Conservation (phyloP, 78 protist species). For the Tieghemostelium lacteum region DNA sequence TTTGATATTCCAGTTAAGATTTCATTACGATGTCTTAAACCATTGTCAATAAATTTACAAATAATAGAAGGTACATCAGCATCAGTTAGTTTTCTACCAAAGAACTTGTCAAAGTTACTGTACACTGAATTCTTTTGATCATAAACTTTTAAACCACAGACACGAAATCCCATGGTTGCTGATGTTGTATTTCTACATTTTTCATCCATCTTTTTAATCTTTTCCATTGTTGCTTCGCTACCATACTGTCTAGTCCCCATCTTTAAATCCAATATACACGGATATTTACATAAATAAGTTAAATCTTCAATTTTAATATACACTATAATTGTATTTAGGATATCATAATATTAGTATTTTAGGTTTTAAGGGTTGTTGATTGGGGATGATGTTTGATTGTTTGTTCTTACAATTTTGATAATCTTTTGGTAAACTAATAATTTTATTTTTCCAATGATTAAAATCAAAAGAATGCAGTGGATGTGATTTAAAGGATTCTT, state of each 20-base stretch:
- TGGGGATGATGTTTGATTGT: not conserved
- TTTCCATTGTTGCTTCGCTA: slow-evolving; percentile 44
- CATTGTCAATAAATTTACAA: slow-evolving; percentile 69
- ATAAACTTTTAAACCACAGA: slow-evolving; percentile 70
- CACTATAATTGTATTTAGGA: slow-evolving; percentile 23
- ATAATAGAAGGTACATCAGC: slow-evolving; percentile 52
- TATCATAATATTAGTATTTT: not conserved
- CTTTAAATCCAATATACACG: slow-evolving; percentile 72
- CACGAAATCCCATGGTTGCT: slow-evolving; percentile 60
- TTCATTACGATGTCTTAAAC: slow-evolving; percentile 44
- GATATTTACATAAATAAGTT: slow-evolving; percentile 78
- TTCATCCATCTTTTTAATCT: slow-evolving; percentile 36
- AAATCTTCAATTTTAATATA: slow-evolving; percentile 76
- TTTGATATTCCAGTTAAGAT: slow-evolving; percentile 35
- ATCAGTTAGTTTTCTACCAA: slow-evolving; percentile 40
- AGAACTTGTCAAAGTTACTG: slow-evolving; percentile 50
- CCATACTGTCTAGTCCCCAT: slow-evolving; percentile 76
- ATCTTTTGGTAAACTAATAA: slow-evolving; percentile 71
- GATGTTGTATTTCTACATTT: slow-evolving; percentile 71
- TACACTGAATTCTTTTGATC: slow-evolving; percentile 32
- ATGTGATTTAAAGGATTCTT: slow-evolving; percentile 43
- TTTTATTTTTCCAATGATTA: slow-evolving; percentile 75
- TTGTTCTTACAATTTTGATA: slow-evolving; percentile 62
- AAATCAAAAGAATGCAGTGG: slow-evolving; percentile 37
- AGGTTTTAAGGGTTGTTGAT: not conserved